These are phyloP conservation scores for Aspergillus nanangensis DNA, from an alignment of 495 filamentous ascomycete species.

Conservation along the genomic window DNA sequence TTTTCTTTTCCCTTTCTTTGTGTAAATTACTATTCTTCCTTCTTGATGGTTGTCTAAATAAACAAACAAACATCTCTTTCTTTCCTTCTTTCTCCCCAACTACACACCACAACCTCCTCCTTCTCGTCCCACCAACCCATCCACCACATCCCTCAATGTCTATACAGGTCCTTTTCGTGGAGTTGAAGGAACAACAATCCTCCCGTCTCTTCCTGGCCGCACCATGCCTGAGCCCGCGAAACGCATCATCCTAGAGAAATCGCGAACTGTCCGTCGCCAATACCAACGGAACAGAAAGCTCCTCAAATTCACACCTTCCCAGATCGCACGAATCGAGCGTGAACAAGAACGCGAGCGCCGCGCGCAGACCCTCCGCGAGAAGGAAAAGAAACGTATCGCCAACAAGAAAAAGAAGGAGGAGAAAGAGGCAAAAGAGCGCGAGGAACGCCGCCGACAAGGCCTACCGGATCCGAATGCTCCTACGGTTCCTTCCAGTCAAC, in stretches of 20 bases:
- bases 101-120: neutral
- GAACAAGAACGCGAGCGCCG: slow-evolving; percentile 36
- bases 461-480: slow-evolving; percentile 38
- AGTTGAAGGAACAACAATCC: neutral
- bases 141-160: neutral
- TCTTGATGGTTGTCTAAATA: too few species aligned
- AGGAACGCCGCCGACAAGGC: slow-evolving; percentile 37
- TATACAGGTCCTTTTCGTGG: too few species aligned
- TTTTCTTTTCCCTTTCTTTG: too few species aligned
- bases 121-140: too few species aligned
- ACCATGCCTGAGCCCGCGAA: slow-evolving; percentile 37
- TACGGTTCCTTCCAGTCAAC: slow-evolving; percentile 44
- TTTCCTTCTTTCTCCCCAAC: neutral
- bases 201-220: slow-evolving; percentile 10
- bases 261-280: slow-evolving; percentile 36
- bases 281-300: slow-evolving; percentile 46
- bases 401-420: slow-evolving; percentile 43
- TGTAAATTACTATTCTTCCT: too few species aligned
- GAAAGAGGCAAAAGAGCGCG: slow-evolving; percentile 37
- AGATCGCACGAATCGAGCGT: slow-evolving; percentile 40
- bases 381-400: slow-evolving; percentile 32
- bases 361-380: slow-evolving; percentile 40
- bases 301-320: slow-evolving; percentile 35
- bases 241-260: slow-evolving; percentile 43
- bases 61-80: neutral